A percentile compares a stretch with the other conserved stretches of the same genome.
Evolutionary conservation across 495 filamentous ascomycete genomes (phyloP).

Genomic region (Sordaria brevicollis): DNA sequence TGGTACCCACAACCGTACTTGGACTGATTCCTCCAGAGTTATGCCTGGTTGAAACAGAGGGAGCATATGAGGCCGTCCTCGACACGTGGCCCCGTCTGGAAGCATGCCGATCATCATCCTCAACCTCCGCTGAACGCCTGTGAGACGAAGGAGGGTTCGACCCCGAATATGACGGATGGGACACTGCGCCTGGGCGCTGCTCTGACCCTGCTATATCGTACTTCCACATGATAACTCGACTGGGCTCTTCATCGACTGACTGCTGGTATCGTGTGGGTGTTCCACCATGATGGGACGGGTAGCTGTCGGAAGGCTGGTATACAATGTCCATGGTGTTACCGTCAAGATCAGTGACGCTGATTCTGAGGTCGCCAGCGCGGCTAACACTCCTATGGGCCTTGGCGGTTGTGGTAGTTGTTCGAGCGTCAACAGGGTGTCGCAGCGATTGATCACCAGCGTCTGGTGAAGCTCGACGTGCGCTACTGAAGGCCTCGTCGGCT

Average conservation of each 20-base stretch:
- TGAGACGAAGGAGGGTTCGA: neutral
- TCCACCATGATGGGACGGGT: slow-evolving; percentile 22
- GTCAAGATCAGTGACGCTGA: slow-evolving; percentile 37
- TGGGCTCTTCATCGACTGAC: slow-evolving; percentile 31
- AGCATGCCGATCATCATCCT: neutral
- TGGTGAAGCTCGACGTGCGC: slow-evolving; percentile 30
- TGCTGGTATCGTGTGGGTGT: slow-evolving; percentile 22
- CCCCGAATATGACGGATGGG: neutral
- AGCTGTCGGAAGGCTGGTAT: slow-evolving; percentile 22
- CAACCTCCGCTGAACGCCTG: neutral
- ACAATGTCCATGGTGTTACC: slow-evolving; percentile 43
- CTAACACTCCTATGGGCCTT: slow-evolving; percentile 8
- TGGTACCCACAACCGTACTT: slow-evolving; percentile 41
- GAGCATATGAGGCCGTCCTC: slow-evolving; percentile 15
- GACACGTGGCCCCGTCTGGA: neutral
- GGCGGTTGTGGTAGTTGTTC: slow-evolving; percentile 7
- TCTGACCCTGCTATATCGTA: slow-evolving; percentile 28
- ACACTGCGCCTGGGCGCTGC: neutral
- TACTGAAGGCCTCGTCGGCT: slow-evolving; percentile 33
- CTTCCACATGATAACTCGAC: slow-evolving; percentile 41
- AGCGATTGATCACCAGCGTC: slow-evolving; percentile 9
- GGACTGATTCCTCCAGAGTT: slow-evolving; percentile 28
- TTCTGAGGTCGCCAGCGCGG: slow-evolving; percentile 21
- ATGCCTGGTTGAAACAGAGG: slow-evolving; percentile 21
- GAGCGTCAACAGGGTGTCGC: slow-evolving; percentile 11